Evolutionary conservation across 768 basidiomycete species (phyloP).

Genomic region (Tephrocybe sp.): DNA sequence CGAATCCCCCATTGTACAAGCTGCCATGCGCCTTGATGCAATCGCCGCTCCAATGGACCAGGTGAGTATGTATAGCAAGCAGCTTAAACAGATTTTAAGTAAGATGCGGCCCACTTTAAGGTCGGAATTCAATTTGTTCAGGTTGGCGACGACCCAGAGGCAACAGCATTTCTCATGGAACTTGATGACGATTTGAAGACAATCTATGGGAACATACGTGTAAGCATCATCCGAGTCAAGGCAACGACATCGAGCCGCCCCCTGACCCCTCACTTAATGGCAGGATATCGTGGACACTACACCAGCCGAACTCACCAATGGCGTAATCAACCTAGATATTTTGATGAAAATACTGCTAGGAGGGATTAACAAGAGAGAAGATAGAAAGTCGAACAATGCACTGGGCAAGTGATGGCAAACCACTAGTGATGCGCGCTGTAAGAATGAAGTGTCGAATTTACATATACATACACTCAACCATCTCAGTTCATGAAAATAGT

Average conservation of each 20-base stretch:
- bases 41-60: slow-evolving; percentile 52
- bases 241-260: too few species aligned
- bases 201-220: slow-evolving; percentile 40
- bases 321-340: slow-evolving; percentile 42
- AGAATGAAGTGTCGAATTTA: background rate
- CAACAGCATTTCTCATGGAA: slow-evolving; percentile 45
- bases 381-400: slow-evolving; percentile 8
- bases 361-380: slow-evolving; percentile 55
- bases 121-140: slow-evolving; percentile 75
- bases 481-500: too few species aligned
- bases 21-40: slow-evolving; percentile 51
- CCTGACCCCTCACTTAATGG: background rate
- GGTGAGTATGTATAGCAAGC: slow-evolving; percentile 26
- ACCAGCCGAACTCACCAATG: slow-evolving; percentile 35
- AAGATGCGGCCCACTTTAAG: slow-evolving; percentile 29
- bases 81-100: too few species aligned
- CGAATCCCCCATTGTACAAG: slow-evolving; percentile 42
- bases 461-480: too few species aligned
- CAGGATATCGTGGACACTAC: slow-evolving; percentile 77
- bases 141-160: slow-evolving; percentile 47
- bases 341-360: slow-evolving; percentile 66
- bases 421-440: too few species aligned
- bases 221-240: slow-evolving; percentile 21
- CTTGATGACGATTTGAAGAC: slow-evolving; percentile 58
- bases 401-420: background rate